A percentile compares a stretch with the other conserved stretches of the same genome.
These are phyloP conservation scores for Aureobasidium sp. DNA, from an alignment of 2,329 filamentous ascomycete species.

Conservation along the genomic window DNA sequence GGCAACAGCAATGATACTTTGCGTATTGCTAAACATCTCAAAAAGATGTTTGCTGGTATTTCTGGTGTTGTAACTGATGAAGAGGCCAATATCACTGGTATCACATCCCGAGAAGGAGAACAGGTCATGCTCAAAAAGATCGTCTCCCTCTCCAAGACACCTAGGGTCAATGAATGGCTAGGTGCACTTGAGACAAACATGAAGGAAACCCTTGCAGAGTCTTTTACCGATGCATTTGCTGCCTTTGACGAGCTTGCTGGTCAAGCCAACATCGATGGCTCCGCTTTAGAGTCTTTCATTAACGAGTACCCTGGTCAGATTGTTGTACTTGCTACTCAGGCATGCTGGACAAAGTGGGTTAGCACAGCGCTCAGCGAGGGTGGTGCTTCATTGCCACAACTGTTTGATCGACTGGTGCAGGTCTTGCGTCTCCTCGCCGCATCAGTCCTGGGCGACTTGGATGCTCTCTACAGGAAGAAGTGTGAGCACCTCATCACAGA, in stretches of 20 bases:
- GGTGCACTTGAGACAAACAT: conserved; percentile 84
- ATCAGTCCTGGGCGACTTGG: conserved; percentile 83
- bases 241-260: conserved; percentile 74
- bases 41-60: conserved; percentile 99
- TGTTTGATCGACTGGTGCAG: conserved; percentile 77
- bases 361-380: conserved; percentile 66
- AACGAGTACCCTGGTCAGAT: conserved; percentile 83
- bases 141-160: conserved; percentile 86
- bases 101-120: conserved; percentile 94
- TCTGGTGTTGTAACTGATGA: conserved; percentile 88
- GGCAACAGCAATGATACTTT: conserved; percentile 97
- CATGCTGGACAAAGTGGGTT: conserved; percentile 84
- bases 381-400: conserved; percentile 56
- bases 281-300: conserved; percentile 71
- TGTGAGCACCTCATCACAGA: conserved; percentile 98
- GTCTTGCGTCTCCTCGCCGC: conserved; percentile 78
- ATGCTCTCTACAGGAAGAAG: conserved; percentile 82
- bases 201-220: conserved; percentile 86
- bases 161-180: conserved; percentile 99
- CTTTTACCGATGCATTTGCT: conserved; percentile 77
- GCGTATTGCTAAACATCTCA: conserved; percentile 96
- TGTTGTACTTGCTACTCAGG: conserved; percentile 88
- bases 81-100: conserved; percentile 78
- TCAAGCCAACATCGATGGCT: conserved; percentile 59
- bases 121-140: conserved; percentile 79